These are phyloP conservation scores for Strigomonas galati DNA, from an alignment of 208 protist genomes.

Conservation along the genomic window DNA sequence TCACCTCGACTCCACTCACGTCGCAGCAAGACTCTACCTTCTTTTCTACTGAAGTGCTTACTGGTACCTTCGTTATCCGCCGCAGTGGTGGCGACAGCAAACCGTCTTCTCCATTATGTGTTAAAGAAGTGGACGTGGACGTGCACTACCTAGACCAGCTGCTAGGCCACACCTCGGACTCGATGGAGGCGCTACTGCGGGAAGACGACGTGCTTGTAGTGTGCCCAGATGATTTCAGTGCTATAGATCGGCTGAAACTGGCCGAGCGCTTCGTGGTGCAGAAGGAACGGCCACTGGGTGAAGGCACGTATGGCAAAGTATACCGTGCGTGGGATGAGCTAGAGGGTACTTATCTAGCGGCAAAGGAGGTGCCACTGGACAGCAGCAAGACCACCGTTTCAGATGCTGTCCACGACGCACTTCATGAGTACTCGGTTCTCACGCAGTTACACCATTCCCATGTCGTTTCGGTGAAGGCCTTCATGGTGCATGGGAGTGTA, in stretches of 20 bases:
- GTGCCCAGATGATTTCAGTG: constrained; percentile 44
- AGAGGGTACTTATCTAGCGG: constrained; percentile 51
- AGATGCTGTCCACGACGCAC: constrained; percentile 30
- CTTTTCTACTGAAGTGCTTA: not conserved
- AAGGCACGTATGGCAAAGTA: constrained; percentile 49
- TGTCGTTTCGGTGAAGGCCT: constrained; percentile 67
- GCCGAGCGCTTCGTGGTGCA: constrained; percentile 51
- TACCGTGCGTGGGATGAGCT: constrained; percentile 62
- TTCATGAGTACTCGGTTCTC: constrained; percentile 72
- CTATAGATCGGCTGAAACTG: constrained; percentile 38
- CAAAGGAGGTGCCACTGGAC: constrained; percentile 61
- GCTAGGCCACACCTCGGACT: not conserved
- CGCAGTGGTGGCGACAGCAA: not conserved
- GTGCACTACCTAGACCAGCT: no score
- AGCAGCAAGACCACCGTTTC: constrained; percentile 17
- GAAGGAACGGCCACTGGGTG: constrained; percentile 28
- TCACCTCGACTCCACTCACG: not conserved
- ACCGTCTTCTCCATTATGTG: no score
- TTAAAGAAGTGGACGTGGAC: no score
- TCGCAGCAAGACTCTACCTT: no score
- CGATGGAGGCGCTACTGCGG: constrained; percentile 38
- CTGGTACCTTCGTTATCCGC: constrained; percentile 2
- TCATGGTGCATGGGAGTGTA: constrained; percentile 40
- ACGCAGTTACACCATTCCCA: constrained; percentile 61
- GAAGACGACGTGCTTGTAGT: constrained; percentile 59